phyloP scores from a whole-genome alignment of 768 basidiomycete genomes.

The Termitomyces bulborhizus region DNA sequence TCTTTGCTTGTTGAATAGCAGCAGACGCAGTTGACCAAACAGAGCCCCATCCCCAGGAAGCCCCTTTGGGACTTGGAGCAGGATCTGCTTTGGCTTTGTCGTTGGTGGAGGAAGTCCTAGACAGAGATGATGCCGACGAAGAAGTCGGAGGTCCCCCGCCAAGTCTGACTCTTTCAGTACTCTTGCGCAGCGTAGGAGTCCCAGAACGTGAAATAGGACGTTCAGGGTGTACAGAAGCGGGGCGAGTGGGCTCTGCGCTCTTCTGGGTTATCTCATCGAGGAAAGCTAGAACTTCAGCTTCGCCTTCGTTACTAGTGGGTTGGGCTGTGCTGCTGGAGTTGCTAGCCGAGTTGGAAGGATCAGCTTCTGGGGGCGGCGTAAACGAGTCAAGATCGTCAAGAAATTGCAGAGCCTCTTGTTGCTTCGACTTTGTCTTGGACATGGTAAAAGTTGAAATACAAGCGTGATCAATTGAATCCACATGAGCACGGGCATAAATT shows the following conservation, averaged over 20 bases:
- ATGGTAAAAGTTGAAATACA: slow-evolving; percentile 15
- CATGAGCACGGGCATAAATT: neutral
- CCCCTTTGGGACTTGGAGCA: slow-evolving; percentile 15
- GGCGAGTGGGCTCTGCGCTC: slow-evolving; percentile 69
- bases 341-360: slow-evolving; percentile 7
- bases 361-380: slow-evolving; percentile 27
- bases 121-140: slow-evolving; percentile 34
- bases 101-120: slow-evolving; percentile 24
- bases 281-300: slow-evolving; percentile 86
- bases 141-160: slow-evolving; percentile 44
- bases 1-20: slow-evolving; percentile 81
- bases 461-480: neutral
- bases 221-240: slow-evolving; percentile 44
- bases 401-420: slow-evolving; percentile 86
- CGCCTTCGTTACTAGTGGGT: slow-evolving; percentile 38
- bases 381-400: slow-evolving; percentile 93
- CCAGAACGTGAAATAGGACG: slow-evolving; percentile 58
- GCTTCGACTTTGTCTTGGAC: slow-evolving; percentile 65
- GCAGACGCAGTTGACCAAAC: slow-evolving; percentile 88
- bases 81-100: slow-evolving; percentile 15
- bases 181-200: slow-evolving; percentile 68
- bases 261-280: slow-evolving; percentile 94
- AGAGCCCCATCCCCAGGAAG: slow-evolving; percentile 76
- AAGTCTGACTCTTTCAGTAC: slow-evolving; percentile 69
- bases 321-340: slow-evolving; percentile 16